Evolutionary conservation across 2,329 filamentous ascomycete genomes (phyloP).

Genomic region (Trichoderma sp.): DNA sequence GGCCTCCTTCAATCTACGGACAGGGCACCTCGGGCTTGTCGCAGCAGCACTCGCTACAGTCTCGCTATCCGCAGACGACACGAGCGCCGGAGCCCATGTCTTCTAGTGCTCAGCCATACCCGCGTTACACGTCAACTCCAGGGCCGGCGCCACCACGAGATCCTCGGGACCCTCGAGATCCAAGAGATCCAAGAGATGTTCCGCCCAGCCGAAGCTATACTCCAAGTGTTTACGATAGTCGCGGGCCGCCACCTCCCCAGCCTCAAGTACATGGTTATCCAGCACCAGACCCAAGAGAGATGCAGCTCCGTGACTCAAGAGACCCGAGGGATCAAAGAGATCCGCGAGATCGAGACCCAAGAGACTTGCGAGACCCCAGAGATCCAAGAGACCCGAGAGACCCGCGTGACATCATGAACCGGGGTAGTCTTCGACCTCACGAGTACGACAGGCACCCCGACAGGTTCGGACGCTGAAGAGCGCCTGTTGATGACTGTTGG

Average conservation of each 20-base stretch:
- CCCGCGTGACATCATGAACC: conserved; percentile 42
- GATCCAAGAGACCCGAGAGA: conserved; percentile 39
- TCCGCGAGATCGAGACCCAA: conserved; percentile 33
- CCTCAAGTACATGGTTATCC: conserved; percentile 33
- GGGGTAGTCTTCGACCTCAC: conserved; percentile 45
- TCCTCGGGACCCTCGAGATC: conserved; percentile 28
- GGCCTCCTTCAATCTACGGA: conserved; percentile 37
- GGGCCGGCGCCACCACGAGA: conserved; percentile 43
- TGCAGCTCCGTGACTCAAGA: conserved; percentile 37
- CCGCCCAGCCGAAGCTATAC: conserved; percentile 47
- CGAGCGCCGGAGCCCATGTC: conserved; percentile 44
- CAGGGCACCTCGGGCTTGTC: conserved; percentile 27
- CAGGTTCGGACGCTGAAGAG: conserved; percentile 42
- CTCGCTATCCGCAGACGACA: conserved; percentile 40
- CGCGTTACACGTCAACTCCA: conserved; percentile 45
- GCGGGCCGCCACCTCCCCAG: conserved; percentile 38
- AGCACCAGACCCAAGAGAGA: conserved; percentile 34
- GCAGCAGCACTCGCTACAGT: conserved; percentile 38
- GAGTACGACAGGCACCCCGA: conserved; percentile 47
- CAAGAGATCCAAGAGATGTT: background rate
- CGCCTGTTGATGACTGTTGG: background rate
- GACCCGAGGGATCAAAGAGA: conserved; percentile 34
- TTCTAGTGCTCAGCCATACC: conserved; percentile 40
- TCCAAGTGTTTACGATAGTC: conserved; percentile 43
- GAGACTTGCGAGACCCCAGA: conserved; percentile 36